These are phyloP conservation scores for Sugiyamaella paludigena DNA, from an alignment of 1,139 yeast genomes.

Conservation along the genomic window DNA sequence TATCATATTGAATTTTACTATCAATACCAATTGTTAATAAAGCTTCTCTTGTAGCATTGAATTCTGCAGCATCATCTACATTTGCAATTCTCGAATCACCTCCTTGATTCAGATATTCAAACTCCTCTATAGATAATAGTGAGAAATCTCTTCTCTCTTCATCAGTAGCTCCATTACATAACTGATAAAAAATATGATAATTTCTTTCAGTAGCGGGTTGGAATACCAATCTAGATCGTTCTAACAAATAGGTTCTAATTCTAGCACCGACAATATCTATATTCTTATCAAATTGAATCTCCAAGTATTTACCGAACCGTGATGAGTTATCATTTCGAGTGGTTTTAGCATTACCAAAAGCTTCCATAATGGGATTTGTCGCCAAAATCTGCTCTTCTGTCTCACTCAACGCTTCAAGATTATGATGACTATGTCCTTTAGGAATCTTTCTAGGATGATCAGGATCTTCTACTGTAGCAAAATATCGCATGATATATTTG, in stretches of 20 bases:
- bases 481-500: constrained; percentile 94
- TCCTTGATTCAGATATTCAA: constrained; percentile 86
- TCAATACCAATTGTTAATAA: constrained; percentile 74
- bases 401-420: constrained; percentile 74
- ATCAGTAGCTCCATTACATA: constrained; percentile 70
- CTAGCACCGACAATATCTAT: constrained; percentile 90
- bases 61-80: constrained; percentile 80
- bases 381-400: constrained; percentile 95
- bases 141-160: constrained; percentile 59
- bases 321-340: constrained; percentile 97
- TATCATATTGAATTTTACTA: constrained; percentile 56
- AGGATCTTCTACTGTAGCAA: constrained; percentile 86
- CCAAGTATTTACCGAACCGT: constrained; percentile 93
- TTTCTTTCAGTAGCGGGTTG: constrained; percentile 89
- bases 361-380: constrained; percentile 97
- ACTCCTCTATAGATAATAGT: constrained; percentile 61
- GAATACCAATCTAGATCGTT: constrained; percentile 89
- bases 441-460: constrained; percentile 38
- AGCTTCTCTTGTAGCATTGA: constrained; percentile 70
- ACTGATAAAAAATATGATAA: constrained; percentile 92
- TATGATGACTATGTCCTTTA: constrained; percentile 21
- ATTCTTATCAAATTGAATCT: constrained; percentile 72
- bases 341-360: constrained; percentile 97
- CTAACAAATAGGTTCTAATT: constrained; percentile 86
- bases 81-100: constrained; percentile 71